A percentile compares a stretch with the other conserved stretches of the same genome.
phyloP scores from a whole-genome alignment of 768 basidiomycete genomes.

The Symmetrospora coprosmae region DNA sequence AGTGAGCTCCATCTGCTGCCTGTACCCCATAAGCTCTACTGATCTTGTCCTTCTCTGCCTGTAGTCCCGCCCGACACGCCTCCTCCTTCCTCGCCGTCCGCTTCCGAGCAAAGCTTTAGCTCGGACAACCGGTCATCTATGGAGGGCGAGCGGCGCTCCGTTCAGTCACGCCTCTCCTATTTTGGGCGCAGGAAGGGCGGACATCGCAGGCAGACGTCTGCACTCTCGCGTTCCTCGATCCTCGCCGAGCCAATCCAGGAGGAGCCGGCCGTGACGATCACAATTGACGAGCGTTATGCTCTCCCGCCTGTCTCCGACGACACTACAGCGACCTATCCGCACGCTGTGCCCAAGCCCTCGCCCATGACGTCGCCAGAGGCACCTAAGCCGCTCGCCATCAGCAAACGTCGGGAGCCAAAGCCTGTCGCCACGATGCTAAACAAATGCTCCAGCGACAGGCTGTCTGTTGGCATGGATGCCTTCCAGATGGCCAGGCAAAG shows the following conservation, averaged over 20 bases:
- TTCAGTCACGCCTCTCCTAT: not conserved
- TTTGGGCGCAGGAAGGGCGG: not conserved
- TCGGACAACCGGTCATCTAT: not conserved
- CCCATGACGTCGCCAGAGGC: too few species aligned
- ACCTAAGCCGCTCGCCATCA: too few species aligned
- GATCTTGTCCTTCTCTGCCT: not conserved
- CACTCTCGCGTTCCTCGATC: constrained; percentile 6
- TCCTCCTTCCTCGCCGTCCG: constrained; percentile 14
- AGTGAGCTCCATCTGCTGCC: not conserved
- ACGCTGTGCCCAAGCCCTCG: too few species aligned
- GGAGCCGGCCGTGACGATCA: not conserved
- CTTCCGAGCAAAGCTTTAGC: constrained; percentile 13
- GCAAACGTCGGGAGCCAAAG: too few species aligned
- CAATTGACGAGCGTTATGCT: too few species aligned
- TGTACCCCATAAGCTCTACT: not conserved
- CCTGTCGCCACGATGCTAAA: too few species aligned
- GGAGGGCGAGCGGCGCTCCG: not conserved
- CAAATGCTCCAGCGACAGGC: not conserved
- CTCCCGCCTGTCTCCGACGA: too few species aligned
- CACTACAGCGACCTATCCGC: too few species aligned
- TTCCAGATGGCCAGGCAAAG: not conserved
- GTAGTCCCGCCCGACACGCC: constrained; percentile 16
- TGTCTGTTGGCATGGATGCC: not conserved
- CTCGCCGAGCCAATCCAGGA: constrained; percentile 14
- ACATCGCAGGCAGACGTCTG: constrained; percentile 3